Evolutionary conservation across 768 basidiomycete genomes (phyloP).

Genomic region (Mrakia blollopis): DNA sequence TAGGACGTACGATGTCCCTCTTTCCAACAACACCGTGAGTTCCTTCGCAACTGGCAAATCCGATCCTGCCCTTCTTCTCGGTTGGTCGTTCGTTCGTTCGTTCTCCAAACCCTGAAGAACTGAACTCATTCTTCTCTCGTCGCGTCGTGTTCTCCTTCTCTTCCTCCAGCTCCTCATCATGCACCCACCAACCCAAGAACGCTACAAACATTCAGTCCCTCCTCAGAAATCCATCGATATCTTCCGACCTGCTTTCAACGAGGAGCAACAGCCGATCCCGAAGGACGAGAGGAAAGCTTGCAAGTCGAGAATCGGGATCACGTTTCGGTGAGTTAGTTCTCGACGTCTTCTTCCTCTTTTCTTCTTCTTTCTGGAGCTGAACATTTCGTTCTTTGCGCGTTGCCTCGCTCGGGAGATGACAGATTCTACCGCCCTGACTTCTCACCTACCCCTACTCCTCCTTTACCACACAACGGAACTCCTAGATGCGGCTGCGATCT

Average conservation of each 20-base stretch:
- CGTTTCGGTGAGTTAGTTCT: constrained; percentile 38
- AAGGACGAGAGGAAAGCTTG: constrained; percentile 36
- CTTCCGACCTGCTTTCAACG: constrained; percentile 40
- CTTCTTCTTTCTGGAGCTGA: constrained; percentile 34
- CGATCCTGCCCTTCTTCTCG: constrained; percentile 37
- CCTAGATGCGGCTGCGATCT: constrained; percentile 15
- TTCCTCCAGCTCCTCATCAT: constrained; percentile 35
- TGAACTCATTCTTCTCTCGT: neutral
- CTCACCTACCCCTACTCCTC: constrained; percentile 34
- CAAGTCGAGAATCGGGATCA: constrained; percentile 43
- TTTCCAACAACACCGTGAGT: constrained; percentile 42
- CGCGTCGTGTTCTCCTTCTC: neutral
- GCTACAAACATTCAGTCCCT: constrained; percentile 45
- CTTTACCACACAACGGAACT: constrained; percentile 1
- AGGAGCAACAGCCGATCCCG: constrained; percentile 34
- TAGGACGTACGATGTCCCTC: constrained; percentile 43
- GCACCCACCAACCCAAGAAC: constrained; percentile 45
- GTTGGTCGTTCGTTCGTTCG: constrained; percentile 24
- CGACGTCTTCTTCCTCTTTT: constrained; percentile 28
- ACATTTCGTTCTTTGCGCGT: neutral
- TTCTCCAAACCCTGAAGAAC: neutral
- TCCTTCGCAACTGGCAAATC: too few relatives aligned
- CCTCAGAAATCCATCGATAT: constrained; percentile 42
- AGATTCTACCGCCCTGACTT: constrained; percentile 40
- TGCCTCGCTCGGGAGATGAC: neutral